Percentiles rank a stretch among this genome's conserved stretches.
Evolutionary conservation across 768 basidiomycete species (phyloP).

Genomic region (Mrakia blollopis): DNA sequence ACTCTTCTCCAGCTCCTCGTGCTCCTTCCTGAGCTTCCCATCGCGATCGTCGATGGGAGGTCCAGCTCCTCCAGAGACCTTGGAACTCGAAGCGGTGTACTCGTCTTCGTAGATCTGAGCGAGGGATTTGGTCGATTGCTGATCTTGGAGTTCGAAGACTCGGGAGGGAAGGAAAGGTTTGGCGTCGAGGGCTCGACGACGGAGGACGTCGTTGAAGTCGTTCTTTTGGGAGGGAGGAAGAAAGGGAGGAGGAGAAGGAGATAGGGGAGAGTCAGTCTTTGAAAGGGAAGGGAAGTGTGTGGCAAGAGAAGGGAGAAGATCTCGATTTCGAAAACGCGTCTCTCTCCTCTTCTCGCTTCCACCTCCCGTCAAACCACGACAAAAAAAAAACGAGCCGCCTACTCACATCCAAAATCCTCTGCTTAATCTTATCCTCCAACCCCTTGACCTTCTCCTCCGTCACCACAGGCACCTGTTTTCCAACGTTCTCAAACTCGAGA

Average conservation of each 20-base stretch:
- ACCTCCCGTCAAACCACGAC: too few relatives aligned
- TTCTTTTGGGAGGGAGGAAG: slow-evolving; percentile 40
- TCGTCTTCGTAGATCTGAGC: slow-evolving; percentile 96
- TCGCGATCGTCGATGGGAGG: slow-evolving; percentile 68
- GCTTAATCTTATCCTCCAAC: slow-evolving; percentile 86
- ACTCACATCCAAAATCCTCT: slow-evolving; percentile 69
- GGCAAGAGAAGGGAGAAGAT: background rate
- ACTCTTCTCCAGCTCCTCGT: slow-evolving; percentile 71
- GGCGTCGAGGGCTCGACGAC: slow-evolving; percentile 69
- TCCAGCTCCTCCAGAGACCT: slow-evolving; percentile 49
- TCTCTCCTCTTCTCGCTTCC: background rate
- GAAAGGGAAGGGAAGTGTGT: background rate
- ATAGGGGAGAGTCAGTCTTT: background rate
- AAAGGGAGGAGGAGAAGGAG: too few relatives aligned
- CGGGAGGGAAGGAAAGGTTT: slow-evolving; percentile 88
- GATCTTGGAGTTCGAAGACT: slow-evolving; percentile 81
- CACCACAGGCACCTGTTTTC: slow-evolving; percentile 78
- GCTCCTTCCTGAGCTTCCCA: slow-evolving; percentile 79
- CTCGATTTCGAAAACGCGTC: background rate
- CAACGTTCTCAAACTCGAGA: slow-evolving; percentile 85
- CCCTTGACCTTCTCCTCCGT: slow-evolving; percentile 78
- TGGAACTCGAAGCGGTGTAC: slow-evolving; percentile 58
- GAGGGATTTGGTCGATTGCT: slow-evolving; percentile 78
- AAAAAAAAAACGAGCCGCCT: background rate
- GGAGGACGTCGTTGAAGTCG: slow-evolving; percentile 85